These are phyloP conservation scores for Chloranthus sessilifolius DNA, from an alignment of 164 flowering plant species.

Conservation along the genomic window DNA sequence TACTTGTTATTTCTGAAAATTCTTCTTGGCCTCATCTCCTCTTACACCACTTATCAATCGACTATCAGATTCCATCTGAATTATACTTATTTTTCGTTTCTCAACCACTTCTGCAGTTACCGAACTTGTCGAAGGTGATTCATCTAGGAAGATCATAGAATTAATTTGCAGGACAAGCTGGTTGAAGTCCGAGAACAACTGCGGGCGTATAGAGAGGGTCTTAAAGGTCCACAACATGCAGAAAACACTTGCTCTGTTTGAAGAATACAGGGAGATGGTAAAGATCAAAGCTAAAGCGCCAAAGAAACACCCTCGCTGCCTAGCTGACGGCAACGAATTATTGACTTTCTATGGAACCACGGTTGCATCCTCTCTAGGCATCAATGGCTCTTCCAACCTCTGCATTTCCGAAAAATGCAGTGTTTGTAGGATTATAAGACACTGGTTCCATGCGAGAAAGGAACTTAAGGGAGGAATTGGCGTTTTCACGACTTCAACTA, in stretches of 20 bases:
- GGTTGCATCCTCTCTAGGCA: slow-evolving; percentile 48
- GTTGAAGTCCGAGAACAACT: slow-evolving; percentile 47
- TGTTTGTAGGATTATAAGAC: slow-evolving; percentile 48
- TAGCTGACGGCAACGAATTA: slow-evolving; percentile 74
- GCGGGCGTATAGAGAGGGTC: slow-evolving; percentile 51
- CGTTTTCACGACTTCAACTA: slow-evolving; percentile 70
- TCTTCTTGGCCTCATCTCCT: no score
- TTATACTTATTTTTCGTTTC: background rate
- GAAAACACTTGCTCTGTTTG: slow-evolving; percentile 54
- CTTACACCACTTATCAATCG: no score
- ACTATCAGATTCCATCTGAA: no score
- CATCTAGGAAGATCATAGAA: slow-evolving; percentile 65
- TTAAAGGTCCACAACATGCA: slow-evolving; percentile 75
- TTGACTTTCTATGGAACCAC: slow-evolving; percentile 65
- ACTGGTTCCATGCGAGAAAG: slow-evolving; percentile 48
- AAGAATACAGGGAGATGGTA: slow-evolving; percentile 63
- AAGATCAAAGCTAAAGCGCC: slow-evolving; percentile 61
- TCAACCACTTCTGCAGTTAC: slow-evolving; percentile 31
- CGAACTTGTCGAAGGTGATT: slow-evolving; percentile 68
- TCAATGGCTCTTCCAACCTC: slow-evolving; percentile 44
- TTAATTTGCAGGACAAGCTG: slow-evolving; percentile 63
- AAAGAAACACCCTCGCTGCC: slow-evolving; percentile 71
- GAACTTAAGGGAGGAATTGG: slow-evolving; percentile 51
- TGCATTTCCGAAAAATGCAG: slow-evolving; percentile 47
- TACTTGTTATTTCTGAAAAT: no score